These are phyloP conservation scores for Tricholoma flavovirens DNA, from an alignment of 768 basidiomycete species.

Conservation along the genomic window DNA sequence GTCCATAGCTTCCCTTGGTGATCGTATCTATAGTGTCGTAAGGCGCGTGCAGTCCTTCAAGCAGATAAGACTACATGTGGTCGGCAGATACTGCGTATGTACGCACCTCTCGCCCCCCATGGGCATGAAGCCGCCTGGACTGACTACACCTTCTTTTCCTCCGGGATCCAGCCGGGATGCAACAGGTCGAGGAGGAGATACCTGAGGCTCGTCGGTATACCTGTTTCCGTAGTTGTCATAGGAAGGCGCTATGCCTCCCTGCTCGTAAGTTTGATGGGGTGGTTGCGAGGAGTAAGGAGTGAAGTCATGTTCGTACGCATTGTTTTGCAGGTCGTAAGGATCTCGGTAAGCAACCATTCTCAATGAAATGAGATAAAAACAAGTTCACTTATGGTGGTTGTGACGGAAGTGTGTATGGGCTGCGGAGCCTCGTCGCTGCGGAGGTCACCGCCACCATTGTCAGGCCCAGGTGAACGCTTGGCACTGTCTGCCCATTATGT, in stretches of 20 bases:
- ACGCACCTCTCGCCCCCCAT: conserved; percentile 10
- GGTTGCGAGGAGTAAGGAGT: conserved; percentile 39
- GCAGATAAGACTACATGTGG: neutral
- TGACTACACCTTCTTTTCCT: conserved; percentile 4
- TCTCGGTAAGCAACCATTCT: conserved; percentile 49
- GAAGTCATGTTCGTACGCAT: conserved; percentile 32
- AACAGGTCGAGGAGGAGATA: conserved; percentile 22
- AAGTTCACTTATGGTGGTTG: neutral
- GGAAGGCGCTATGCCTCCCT: conserved; percentile 28
- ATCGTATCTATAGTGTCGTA: conserved; percentile 50
- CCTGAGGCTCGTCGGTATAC: conserved; percentile 34
- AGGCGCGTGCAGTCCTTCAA: conserved; percentile 32
- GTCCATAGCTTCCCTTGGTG: conserved; percentile 66
- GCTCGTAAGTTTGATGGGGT: conserved; percentile 51
- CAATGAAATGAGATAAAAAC: neutral
- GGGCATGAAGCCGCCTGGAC: neutral
- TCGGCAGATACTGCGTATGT: neutral
- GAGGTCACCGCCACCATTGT: neutral
- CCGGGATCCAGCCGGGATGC: conserved; percentile 15
- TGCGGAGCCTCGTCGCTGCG: neutral
- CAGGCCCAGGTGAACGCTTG: neutral
- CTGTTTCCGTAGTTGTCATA: conserved; percentile 29
- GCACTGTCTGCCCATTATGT: neutral
- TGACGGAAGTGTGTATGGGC: neutral
- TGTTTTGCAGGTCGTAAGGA: conserved; percentile 35